Evolutionary conservation across 129 eudicot species (phyloP), one percentile per base, ranked within the genome.

Genomic region (Glebionis coronaria): DNA sequence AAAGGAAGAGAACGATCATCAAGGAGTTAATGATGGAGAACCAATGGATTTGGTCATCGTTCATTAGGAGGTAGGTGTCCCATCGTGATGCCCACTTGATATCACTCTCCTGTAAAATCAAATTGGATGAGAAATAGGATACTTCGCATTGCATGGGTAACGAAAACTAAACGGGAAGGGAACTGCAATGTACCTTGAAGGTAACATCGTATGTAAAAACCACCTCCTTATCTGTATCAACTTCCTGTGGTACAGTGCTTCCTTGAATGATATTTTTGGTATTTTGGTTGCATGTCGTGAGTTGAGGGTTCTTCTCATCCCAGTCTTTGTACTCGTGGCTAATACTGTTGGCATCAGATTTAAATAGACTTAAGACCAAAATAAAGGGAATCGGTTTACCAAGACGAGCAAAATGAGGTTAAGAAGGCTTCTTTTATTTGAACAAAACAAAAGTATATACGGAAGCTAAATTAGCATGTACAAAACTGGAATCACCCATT

Each of bases 41-140:
- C 97, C 96, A 91, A 51, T 88, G 96, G 56, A 91, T 91, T 73
- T 91, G 96, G 73, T 91, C 97, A 74, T 91, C 97, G 56, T 91
- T 91, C 97, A 91, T 91, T 19, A 91, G 86, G 45, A 91, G 97
- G 81, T 91, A 91, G 3, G 97, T 88, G 72, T 91, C 96, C 97
- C 97, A 91, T 8, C 97, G 84, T 47, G 97, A 91, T 29, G 97
- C 97, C 97, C 97, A 85, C 60, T 91, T 91, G 62, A 88, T 81
- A n/a, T 85, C 85, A 69, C 96, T 88, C 78, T 88, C 97, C 96
- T 91, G 86, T 64, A 52, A 23, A 23, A 2, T n/a, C 2, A 21
- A 63, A 10, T 51, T 12, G 25, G 42, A 49, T 18, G 47, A 61
- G 69, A 69, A 20, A 53, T 42, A 44, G 5, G 19, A 15, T 9